A percentile compares a stretch with the other conserved stretches of the same genome.
Evolutionary conservation across 768 basidiomycete genomes (phyloP).

Genomic region (Lactarius tabidus): DNA sequence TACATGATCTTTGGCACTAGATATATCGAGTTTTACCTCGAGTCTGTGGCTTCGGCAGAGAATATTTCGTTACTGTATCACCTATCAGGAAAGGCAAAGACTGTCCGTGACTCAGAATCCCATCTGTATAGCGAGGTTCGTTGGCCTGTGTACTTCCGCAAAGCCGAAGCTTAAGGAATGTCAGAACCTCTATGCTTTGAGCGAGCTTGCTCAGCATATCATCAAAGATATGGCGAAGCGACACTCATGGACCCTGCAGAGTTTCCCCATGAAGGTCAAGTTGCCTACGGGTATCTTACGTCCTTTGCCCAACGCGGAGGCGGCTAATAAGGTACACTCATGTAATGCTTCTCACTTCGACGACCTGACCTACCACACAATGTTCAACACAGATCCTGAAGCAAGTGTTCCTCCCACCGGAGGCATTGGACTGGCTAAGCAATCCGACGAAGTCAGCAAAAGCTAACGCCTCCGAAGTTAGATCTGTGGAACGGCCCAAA

Average conservation of each 20-base stretch:
- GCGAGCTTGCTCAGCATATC: slow-evolving; percentile 86
- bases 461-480: slow-evolving; percentile 31
- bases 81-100: slow-evolving; percentile 79
- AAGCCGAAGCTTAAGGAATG: slow-evolving; percentile 4
- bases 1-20: slow-evolving; percentile 39
- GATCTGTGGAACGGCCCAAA: slow-evolving; percentile 31
- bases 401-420: slow-evolving; percentile 62
- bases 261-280: slow-evolving; percentile 75
- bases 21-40: slow-evolving; percentile 86
- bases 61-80: slow-evolving; percentile 82
- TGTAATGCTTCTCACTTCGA: neutral
- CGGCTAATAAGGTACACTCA: slow-evolving; percentile 52
- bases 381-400: slow-evolving; percentile 55
- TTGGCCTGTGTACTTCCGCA: neutral
- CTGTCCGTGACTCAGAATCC: slow-evolving; percentile 74
- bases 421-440: slow-evolving; percentile 53
- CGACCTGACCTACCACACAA: neutral
- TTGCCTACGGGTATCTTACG: slow-evolving; percentile 82
- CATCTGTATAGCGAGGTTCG: slow-evolving; percentile 65
- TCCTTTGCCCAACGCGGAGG: slow-evolving; percentile 60
- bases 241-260: slow-evolving; percentile 71
- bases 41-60: slow-evolving; percentile 69
- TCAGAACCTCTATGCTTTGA: slow-evolving; percentile 82
- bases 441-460: slow-evolving; percentile 41
- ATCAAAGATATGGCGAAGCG: slow-evolving; percentile 62